Conservation (phyloP, 1,139 yeast species). For the Taphrina confusa region DNA sequence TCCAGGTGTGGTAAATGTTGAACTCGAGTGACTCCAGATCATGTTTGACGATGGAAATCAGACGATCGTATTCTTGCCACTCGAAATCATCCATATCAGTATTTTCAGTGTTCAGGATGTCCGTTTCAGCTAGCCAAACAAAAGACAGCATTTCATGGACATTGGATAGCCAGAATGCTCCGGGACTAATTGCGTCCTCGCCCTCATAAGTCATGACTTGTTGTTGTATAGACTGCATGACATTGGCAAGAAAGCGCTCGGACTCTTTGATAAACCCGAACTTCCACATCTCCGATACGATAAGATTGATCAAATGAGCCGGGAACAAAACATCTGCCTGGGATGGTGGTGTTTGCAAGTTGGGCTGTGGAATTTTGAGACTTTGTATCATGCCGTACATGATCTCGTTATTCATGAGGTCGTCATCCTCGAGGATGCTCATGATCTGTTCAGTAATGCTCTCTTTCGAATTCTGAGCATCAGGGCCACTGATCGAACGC, state of each 20-base stretch:
- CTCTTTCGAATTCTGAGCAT: constrained; percentile 35
- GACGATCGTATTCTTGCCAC: constrained; percentile 82
- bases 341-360: constrained; percentile 76
- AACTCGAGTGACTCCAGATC: constrained; percentile 91
- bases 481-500: constrained; percentile 5
- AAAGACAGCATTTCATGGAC: constrained; percentile 94
- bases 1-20: constrained; percentile 95
- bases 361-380: constrained; percentile 82
- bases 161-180: constrained; percentile 97
- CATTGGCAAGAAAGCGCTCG: constrained; percentile 88
- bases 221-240: constrained; percentile 81
- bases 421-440: constrained; percentile 67
- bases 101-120: constrained; percentile 72
- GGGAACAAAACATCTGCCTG: constrained; percentile 90
- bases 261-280: constrained; percentile 89
- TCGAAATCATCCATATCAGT: constrained; percentile 88
- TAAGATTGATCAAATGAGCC: constrained; percentile 87
- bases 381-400: constrained; percentile 85
- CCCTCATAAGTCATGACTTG: constrained; percentile 56
- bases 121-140: constrained; percentile 88
- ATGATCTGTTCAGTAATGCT: constrained; percentile 49
- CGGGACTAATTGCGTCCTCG: constrained; percentile 84
- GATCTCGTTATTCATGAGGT: constrained; percentile 76
- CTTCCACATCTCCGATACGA: constrained; percentile 98
- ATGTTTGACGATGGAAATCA: constrained; percentile 89